A percentile compares a stretch with the other conserved stretches of the same genome.
These are phyloP conservation scores for Acacia concinna DNA, from an alignment of 331 rosid genomes.

Conservation along the genomic window DNA sequence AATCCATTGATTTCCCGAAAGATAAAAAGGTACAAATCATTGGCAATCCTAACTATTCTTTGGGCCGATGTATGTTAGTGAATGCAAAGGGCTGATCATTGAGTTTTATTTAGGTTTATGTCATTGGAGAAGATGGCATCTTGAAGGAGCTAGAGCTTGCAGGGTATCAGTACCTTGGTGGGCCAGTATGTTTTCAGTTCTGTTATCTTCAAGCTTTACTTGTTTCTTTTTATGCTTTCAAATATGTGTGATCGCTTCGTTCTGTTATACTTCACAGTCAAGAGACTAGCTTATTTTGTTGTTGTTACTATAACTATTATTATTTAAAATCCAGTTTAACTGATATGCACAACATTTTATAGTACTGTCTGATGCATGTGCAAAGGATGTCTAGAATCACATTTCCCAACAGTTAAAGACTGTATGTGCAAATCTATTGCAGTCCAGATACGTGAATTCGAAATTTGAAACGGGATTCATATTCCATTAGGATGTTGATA, in stretches of 20 bases:
- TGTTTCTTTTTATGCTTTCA: conserved; percentile 11
- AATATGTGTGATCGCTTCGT: conserved; percentile 20
- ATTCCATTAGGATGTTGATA: neutral
- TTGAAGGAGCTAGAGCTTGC: conserved; percentile 98
- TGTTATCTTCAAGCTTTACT: neutral
- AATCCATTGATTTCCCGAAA: conserved; percentile 87
- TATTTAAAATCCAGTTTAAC: conserved; percentile 7
- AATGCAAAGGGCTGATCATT: conserved; percentile 34
- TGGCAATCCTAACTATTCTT: conserved; percentile 5
- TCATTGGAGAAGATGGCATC: conserved; percentile 98
- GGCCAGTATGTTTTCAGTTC: conserved; percentile 66
- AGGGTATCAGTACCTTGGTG: conserved; percentile 92
- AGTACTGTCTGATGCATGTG: neutral
- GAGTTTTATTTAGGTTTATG: conserved; percentile 69
- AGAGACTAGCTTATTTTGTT: neutral
- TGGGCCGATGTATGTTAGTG: conserved; percentile 2
- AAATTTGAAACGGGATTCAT: neutral
- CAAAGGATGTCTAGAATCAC: neutral
- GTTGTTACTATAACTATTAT: neutral
- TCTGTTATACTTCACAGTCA: neutral
- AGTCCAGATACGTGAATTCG: neutral
- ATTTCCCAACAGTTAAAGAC: conserved; percentile 9
- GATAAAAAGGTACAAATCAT: conserved; percentile 70
- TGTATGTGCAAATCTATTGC: neutral
- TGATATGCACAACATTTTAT: conserved; percentile 11